Percentiles rank a stretch among this genome's conserved stretches.
These are phyloP conservation scores for Escallonia herrerae DNA, from an alignment of 129 eudicot genomes.

Conservation along the genomic window DNA sequence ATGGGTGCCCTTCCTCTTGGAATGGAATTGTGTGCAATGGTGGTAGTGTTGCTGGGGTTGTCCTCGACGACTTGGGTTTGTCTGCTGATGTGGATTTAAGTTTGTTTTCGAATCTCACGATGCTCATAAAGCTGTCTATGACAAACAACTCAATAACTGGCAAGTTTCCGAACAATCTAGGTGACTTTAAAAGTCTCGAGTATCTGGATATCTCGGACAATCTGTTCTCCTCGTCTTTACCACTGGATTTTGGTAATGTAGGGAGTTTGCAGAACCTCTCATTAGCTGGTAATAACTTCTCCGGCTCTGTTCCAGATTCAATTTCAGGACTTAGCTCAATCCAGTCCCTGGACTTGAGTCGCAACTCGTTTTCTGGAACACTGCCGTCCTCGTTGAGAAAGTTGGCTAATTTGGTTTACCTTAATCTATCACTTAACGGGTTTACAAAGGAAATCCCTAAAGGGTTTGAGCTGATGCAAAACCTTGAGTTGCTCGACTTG, in stretches of 20 bases:
- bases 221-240: constrained; percentile 59
- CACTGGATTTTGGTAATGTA: constrained; percentile 52
- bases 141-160: constrained; percentile 86
- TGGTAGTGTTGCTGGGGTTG: constrained; percentile 94
- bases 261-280: constrained; percentile 66
- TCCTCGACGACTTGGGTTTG: constrained; percentile 68
- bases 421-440: constrained; percentile 62
- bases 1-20: constrained; percentile 99
- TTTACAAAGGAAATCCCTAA: constrained; percentile 55
- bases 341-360: constrained; percentile 73
- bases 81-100: constrained; percentile 78
- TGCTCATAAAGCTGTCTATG: constrained; percentile 77
- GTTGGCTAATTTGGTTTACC: constrained; percentile 51
- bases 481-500: constrained; percentile 75
- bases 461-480: constrained; percentile 57
- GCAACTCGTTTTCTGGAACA: constrained; percentile 68
- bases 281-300: constrained; percentile 79
- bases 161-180: constrained; percentile 49
- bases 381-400: constrained; percentile 48
- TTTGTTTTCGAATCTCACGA: constrained; percentile 71
- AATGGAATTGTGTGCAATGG: constrained; percentile 97
- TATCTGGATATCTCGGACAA: constrained; percentile 73
- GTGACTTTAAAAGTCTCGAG: constrained; percentile 55
- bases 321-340: constrained; percentile 67
- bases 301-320: constrained; percentile 71